These are phyloP conservation scores for Astrocystis sublimbata DNA, from an alignment of 495 filamentous ascomycete species.

Conservation along the genomic window DNA sequence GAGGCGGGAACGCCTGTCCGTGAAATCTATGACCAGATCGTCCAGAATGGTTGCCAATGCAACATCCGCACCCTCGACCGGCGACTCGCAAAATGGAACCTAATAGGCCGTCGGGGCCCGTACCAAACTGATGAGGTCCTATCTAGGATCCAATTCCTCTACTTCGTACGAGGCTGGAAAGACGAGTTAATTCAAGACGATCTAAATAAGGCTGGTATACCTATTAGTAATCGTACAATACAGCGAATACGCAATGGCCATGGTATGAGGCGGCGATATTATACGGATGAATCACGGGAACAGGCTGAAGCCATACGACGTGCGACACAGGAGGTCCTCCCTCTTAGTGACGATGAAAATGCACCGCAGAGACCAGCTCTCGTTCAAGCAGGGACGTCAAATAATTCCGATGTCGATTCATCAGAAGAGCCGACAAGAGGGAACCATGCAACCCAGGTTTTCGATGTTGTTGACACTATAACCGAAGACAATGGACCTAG, in stretches of 20 bases:
- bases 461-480: conserved; percentile 25
- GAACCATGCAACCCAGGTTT: conserved; percentile 28
- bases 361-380: no score
- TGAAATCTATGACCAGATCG: not conserved
- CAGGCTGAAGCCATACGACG: no score
- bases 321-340: no score
- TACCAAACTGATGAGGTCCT: not conserved
- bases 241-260: no score
- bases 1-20: not conserved
- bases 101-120: not conserved
- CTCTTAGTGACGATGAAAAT: no score
- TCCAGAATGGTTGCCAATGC: not conserved
- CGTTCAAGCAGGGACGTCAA: no score
- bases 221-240: no score
- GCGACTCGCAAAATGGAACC: not conserved
- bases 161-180: not conserved
- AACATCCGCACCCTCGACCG: not conserved
- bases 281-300: no score
- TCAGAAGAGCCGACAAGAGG: conserved; percentile 24
- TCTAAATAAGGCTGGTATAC: no score
- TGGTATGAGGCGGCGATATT: not conserved
- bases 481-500: conserved; percentile 12
- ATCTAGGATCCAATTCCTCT: not conserved
- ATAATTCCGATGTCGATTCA: not conserved
- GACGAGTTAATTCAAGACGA: not conserved